Evolutionary conservation across 2,329 filamentous ascomycete genomes (phyloP), one percentile per base, ranked within the genome.

Genomic region (Colletotrichum sp.): DNA sequence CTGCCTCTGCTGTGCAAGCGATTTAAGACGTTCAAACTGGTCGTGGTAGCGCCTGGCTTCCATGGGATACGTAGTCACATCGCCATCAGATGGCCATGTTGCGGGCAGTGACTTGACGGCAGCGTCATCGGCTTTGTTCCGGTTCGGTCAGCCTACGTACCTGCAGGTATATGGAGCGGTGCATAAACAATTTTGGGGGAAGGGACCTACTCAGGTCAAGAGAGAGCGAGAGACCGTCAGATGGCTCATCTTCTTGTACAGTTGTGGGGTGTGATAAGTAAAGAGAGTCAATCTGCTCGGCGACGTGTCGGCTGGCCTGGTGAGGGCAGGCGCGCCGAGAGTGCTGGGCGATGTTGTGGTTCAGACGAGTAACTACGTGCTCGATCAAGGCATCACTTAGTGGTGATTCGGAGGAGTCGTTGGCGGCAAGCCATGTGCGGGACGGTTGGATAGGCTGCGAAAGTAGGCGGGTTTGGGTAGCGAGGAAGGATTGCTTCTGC

Each of bases 221-320:
- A 26, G 87, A 86, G 36, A 82, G 80, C 34, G 79, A 82, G 28
- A 88, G 82, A 1, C 84, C 86, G 62, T 83, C 85, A 52, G 88
- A 87, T 6, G 84, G 85, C 16, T 85, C 84, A 8, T 84, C 83
- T 1, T 72, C 79, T 3, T 78, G 76, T 15, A 79, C 76, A 2
- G 81, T 81, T 6, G 79, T 78, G 2, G 85, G 85, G 57, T 86
- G 85, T 13, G 67, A 60, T 83, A 89, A 89, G 82, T 95, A 95
- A 60, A 94, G 85, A 64, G 85, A 84, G 83, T 94, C 92, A 57
- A 95, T 92, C 85, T 95, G 93, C 85, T 95, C 93, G 3, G 93
- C 93, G 21, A 95, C 90, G 80, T 94, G 92, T 44, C 93, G 90
- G 68, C 90, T 91, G n/a, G 93, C 92, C 79, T 94, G 92, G 0